Evolutionary conservation across 768 basidiomycete genomes (phyloP), one percentile per base, ranked within the genome.

Genomic region (Coprinellus aureogranulatus): DNA sequence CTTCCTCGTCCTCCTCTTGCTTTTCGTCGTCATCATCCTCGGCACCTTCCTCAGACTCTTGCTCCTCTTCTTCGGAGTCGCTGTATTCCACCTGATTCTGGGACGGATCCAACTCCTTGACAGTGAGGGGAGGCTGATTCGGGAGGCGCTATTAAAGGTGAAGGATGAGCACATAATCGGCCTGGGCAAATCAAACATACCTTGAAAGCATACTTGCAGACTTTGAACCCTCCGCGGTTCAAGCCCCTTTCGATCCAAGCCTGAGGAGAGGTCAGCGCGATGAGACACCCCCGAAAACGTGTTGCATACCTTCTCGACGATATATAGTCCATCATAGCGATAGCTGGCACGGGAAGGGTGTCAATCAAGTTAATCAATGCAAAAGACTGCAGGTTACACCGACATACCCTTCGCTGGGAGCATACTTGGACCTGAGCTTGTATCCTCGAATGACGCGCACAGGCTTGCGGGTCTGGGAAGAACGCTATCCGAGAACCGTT

Each of bases 261-360:
- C 85, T 90, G 34, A 30, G 34, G 23, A 1, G 2, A 25, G 55
- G 27, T 55, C 12, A 54, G 45, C 8, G 20, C 2, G 34, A 25
- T 34, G 26, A 22, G 10, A 31, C 39, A 34, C 18, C 27, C 34
- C 8, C n/a, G 28, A 25, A 8, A 34, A 52, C 22, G 26, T 18
- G 5, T n/a, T 11, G 4, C 10, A 26, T 59, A 83, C 90, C 76
- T 86, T 85, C 70, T 88, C 88, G 16, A 93, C 88, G 1, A 65
- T 73, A 67, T 96, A 97, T 11, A 97, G 76, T 1, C 94, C 94
- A 63, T 96, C 94, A 65, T 97, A 97, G 9, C 93, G 85, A 67
- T 94, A 97, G 25, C 90, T 90, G 53, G 6, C 48, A 41, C 37
- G 56, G 23, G 25, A 44, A 28, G 48, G 4, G 54, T 34, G 22